Percentiles rank a stretch among this genome's conserved stretches.
Evolutionary conservation across 2,329 filamentous ascomycete genomes (phyloP).

Genomic region (Dothiorella sarmentorum): DNA sequence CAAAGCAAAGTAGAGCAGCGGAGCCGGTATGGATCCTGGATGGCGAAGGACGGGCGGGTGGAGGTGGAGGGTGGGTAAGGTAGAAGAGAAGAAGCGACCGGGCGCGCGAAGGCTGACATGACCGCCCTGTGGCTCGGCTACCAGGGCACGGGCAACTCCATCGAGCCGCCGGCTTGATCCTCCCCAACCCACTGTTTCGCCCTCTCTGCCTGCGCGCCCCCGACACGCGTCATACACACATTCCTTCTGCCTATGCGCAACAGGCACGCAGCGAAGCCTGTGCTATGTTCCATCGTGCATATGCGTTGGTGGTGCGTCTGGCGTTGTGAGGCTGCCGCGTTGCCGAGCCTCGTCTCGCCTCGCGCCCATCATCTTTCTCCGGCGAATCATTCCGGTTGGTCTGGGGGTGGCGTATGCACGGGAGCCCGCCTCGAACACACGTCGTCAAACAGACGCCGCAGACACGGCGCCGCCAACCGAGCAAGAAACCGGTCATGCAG

Average conservation of each 20-base stretch:
- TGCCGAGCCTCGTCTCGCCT: no score
- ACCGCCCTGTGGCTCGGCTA: no score
- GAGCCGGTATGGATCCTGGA: constrained; percentile 9
- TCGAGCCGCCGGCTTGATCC: constrained; percentile 4
- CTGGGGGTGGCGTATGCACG: not conserved
- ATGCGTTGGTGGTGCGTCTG: no score
- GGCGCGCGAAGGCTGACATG: constrained; percentile 4
- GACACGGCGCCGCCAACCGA: no score
- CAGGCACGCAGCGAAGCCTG: no score
- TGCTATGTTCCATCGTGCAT: no score
- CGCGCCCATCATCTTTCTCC: no score
- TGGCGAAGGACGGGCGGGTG: constrained; percentile 12
- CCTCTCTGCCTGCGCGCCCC: not conserved
- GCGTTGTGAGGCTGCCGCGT: no score
- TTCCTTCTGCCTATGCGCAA: no score
- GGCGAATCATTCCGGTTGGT: not conserved
- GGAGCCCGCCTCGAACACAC: not conserved
- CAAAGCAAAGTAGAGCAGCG: constrained; percentile 14
- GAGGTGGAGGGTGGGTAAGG: not conserved
- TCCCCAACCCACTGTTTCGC: not conserved
- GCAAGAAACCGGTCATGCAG: no score
- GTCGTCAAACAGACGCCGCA: not conserved
- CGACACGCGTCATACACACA: not conserved
- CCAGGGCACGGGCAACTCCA: no score
- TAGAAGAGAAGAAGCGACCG: not conserved